Evolutionary conservation across 352 stramenopile species (phyloP).

Genomic region (Pythium aristosporum): DNA sequence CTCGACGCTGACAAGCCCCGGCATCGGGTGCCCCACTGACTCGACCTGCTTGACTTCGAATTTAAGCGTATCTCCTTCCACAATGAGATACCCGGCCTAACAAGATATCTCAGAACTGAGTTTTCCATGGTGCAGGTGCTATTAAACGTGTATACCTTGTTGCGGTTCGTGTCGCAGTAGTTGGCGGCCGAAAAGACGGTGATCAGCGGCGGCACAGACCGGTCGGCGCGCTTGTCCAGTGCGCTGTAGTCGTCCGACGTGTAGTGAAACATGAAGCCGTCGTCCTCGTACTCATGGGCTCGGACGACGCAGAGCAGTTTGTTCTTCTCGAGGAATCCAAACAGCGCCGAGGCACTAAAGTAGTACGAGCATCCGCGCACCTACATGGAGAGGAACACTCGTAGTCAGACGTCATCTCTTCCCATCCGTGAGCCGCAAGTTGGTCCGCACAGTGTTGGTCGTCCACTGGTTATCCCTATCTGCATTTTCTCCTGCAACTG

Average conservation of each 20-base stretch:
- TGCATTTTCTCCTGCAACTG: constrained; percentile 6
- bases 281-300: constrained; percentile 80
- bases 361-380: constrained; percentile 81
- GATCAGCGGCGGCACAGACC: constrained; percentile 74
- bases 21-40: constrained; percentile 48
- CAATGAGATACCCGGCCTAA: constrained; percentile 58
- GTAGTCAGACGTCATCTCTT: no score
- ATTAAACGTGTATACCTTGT: constrained; percentile 38
- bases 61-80: constrained; percentile 43
- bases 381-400: constrained; percentile 15
- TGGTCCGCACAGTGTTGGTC: constrained; percentile 32
- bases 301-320: constrained; percentile 68
- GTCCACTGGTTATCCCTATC: constrained; percentile 28
- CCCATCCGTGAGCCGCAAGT: no score
- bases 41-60: constrained; percentile 61
- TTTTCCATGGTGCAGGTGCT: neutral
- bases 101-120: constrained; percentile 3
- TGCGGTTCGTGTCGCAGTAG: constrained; percentile 90
- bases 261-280: constrained; percentile 71
- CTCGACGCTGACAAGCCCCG: constrained; percentile 45
- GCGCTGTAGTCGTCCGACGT: constrained; percentile 36
- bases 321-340: constrained; percentile 71
- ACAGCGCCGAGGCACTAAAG: constrained; percentile 83
- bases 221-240: constrained; percentile 50
- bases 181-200: constrained; percentile 96